Base-by-base conservation (phyloP, 306 rosid species). In the Fagus sylvatica region DNA sequence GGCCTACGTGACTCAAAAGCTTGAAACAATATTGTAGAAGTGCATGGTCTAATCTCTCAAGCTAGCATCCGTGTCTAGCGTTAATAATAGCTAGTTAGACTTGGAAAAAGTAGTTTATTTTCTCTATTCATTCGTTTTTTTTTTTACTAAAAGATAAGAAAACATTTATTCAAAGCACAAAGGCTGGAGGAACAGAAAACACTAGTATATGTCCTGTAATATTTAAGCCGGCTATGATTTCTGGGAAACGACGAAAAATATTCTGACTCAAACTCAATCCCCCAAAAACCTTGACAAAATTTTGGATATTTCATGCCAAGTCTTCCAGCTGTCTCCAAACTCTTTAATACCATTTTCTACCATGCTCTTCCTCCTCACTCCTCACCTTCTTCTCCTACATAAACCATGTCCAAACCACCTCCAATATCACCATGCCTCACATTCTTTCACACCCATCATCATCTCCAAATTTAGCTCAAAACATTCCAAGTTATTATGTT, bases 21-120 rank as follows among this genome's bases (percentile, higher is more conserved):
- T 3, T 51, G 2, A 17, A 13, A 51, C 11, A 51, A 17, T 22
- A 5, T 8, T 16, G 60, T 9, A 19, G 30, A n/a, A 19, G 60
- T n/a, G 5, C 7, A 4, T n/a, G n/a, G 32, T 8, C 6, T 19
- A 51, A 12, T 11, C 55, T 11, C 3, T 49, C 2, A 22, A 54
- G 30, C 53, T 1, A 49, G 10, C 4, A 11, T 65, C 5, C 1
- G 16, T 64, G 64, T 13, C 28, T 4, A 22, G 17, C 69, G 11
- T 22, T 22, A 22, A 22, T 22, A 22, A 22, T 76, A 74, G 3
- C 51, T 36, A 78, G 78, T 83, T 36, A 48, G 83, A 33, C 57
- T 16, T 22, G 28, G 28, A 22, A 22, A 22, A 22, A 22, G 28
- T 22, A 22, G 28, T 22, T 22, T 22, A 22, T 22, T 22, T 22